Evolutionary conservation across 2,329 filamentous ascomycete species (phyloP).

Genomic region (Fusarium bulbicola): DNA sequence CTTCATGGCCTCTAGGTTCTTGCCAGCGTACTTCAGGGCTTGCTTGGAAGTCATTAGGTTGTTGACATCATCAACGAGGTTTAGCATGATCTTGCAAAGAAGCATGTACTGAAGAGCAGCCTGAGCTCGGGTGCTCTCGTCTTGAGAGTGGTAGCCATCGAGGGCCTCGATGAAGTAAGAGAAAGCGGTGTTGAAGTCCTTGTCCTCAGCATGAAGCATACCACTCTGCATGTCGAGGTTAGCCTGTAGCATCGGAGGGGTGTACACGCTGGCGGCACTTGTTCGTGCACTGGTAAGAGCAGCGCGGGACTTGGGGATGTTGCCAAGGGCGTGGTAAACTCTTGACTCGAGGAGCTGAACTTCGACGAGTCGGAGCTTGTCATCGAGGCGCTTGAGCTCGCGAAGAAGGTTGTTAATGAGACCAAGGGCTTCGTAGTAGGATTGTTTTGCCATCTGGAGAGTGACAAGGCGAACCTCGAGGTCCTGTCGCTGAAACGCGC

Average conservation of each 20-base stretch:
- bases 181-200: slow-evolving; percentile 98
- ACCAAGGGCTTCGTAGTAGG: slow-evolving; percentile 95
- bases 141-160: slow-evolving; percentile 94
- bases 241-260: slow-evolving; percentile 91
- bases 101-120: slow-evolving; percentile 99
- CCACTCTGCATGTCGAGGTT: slow-evolving; percentile 99
- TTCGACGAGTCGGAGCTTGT: slow-evolving; percentile 97
- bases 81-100: slow-evolving; percentile 99
- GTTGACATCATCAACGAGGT: slow-evolving; percentile 95
- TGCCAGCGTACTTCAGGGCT: slow-evolving; percentile 93
- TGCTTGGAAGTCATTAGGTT: slow-evolving; percentile 95
- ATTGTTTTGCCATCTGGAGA: slow-evolving; percentile 96
- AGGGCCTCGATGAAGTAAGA: slow-evolving; percentile 99
- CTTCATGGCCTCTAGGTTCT: slow-evolving; percentile 98
- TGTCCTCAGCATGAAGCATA: slow-evolving; percentile 98
- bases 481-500: slow-evolving; percentile 96
- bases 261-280: slow-evolving; percentile 96
- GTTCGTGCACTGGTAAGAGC: slow-evolving; percentile 94
- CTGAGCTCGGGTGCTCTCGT: slow-evolving; percentile 90
- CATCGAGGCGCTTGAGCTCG: slow-evolving; percentile 96
- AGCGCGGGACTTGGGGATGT: slow-evolving; percentile 94
- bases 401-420: slow-evolving; percentile 96
- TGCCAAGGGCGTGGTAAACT: slow-evolving; percentile 96
- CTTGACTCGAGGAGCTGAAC: slow-evolving; percentile 96
- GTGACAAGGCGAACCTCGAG: slow-evolving; percentile 94